phyloP scores from a whole-genome alignment of 176 grass and related monocot genomes.

The Eremochloa ophiuroides region DNA sequence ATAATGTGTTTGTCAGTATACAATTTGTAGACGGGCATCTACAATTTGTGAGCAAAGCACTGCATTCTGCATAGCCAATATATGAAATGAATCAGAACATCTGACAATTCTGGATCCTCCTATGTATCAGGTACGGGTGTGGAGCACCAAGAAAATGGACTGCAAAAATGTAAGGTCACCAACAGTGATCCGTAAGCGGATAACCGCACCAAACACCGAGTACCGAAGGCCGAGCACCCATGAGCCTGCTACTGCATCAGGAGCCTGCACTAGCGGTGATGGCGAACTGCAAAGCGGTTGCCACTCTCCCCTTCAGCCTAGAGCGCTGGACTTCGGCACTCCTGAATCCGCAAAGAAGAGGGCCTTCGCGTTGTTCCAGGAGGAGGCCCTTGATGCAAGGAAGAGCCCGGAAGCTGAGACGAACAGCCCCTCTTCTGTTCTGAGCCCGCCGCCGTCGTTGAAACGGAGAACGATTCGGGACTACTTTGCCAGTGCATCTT shows the following conservation, averaged over 20 bases:
- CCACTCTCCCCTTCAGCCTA: slow-evolving; percentile 47
- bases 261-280: slow-evolving; percentile 29
- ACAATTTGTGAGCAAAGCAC: background rate
- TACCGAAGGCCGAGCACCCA: slow-evolving; percentile 38
- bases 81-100: background rate
- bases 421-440: slow-evolving; percentile 78
- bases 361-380: slow-evolving; percentile 48
- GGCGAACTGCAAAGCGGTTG: slow-evolving; percentile 2
- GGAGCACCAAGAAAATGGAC: slow-evolving; percentile 60
- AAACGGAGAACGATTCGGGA: slow-evolving; percentile 94
- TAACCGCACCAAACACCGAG: slow-evolving; percentile 54
- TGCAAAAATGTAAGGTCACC: slow-evolving; percentile 54
- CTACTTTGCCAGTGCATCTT: slow-evolving; percentile 65
- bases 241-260: slow-evolving; percentile 32
- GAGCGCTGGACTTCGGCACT: slow-evolving; percentile 63
- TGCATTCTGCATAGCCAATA: background rate
- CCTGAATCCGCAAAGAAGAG: slow-evolving; percentile 74
- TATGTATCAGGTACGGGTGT: slow-evolving; percentile 69
- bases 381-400: slow-evolving; percentile 30
- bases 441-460: slow-evolving; percentile 72
- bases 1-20: background rate
- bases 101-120: slow-evolving; percentile 9
- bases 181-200: slow-evolving; percentile 63
- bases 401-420: slow-evolving; percentile 40
- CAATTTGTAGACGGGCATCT: background rate